Conservation (phyloP, 2,329 filamentous ascomycete genomes). For the Pseudogymnoascus sp. region DNA sequence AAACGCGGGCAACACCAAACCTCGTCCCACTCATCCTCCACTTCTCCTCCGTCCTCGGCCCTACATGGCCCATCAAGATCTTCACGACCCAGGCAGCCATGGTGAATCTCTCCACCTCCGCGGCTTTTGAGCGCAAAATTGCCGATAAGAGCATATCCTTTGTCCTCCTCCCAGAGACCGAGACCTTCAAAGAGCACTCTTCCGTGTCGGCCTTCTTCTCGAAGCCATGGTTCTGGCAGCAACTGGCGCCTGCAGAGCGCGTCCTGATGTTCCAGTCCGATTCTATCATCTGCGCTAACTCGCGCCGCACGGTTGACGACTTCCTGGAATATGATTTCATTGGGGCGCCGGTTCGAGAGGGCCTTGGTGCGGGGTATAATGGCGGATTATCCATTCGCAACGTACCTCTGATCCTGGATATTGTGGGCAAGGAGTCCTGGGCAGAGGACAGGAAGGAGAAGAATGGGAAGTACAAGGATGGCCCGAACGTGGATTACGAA, state of each 20-base stretch:
- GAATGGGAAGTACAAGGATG: not conserved
- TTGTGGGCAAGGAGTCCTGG: slow-evolving; percentile 21
- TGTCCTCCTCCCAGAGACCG: slow-evolving; percentile 32
- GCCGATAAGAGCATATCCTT: slow-evolving; percentile 31
- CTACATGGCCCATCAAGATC: slow-evolving; percentile 38
- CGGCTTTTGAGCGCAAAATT: slow-evolving; percentile 33
- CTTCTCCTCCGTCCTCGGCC: slow-evolving; percentile 35
- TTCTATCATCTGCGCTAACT: slow-evolving; percentile 30
- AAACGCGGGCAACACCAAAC: slow-evolving; percentile 29
- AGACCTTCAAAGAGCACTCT: slow-evolving; percentile 28
- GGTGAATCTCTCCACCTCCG: slow-evolving; percentile 21
- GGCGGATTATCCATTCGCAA: slow-evolving; percentile 34
- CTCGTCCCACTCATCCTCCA: slow-evolving; percentile 35
- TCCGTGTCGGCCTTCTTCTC: slow-evolving; percentile 27
- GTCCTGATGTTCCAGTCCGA: slow-evolving; percentile 32
- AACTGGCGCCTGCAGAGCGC: slow-evolving; percentile 26
- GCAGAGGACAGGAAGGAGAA: not conserved
- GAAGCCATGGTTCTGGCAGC: slow-evolving; percentile 28
- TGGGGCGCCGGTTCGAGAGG: slow-evolving; percentile 27
- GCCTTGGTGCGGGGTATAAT: slow-evolving; percentile 27
- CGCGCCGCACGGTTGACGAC: slow-evolving; percentile 29
- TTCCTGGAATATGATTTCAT: slow-evolving; percentile 32
- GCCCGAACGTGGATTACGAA: slow-evolving; percentile 21
- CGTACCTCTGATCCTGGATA: slow-evolving; percentile 27
- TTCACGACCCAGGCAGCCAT: slow-evolving; percentile 29